Evolutionary conservation across 202 grass and related monocot genomes (phyloP).

Genomic region (Dendrocalamus latiflorus): DNA sequence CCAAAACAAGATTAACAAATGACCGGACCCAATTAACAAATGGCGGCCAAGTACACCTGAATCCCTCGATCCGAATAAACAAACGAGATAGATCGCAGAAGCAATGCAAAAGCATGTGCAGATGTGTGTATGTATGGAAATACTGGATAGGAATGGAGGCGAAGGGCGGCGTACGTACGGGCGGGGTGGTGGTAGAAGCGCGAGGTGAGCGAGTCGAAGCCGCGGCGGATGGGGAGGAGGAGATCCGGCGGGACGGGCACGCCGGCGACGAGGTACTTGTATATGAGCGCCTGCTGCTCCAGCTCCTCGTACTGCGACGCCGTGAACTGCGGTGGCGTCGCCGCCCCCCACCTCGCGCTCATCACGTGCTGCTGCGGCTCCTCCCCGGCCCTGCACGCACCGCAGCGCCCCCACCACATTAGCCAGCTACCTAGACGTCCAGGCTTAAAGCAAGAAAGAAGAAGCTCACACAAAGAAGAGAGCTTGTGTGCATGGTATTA

Average conservation of each 20-base stretch:
- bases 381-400: conserved; percentile 18
- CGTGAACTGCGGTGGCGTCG: conserved; percentile 60
- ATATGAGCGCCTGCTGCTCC: conserved; percentile 77
- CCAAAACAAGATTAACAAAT: conserved; percentile 35
- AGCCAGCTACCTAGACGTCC: background rate
- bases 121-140: background rate
- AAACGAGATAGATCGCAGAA: background rate
- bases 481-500: background rate
- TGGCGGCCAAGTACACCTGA: conserved; percentile 31
- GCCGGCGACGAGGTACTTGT: too few relatives aligned
- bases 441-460: background rate
- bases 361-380: conserved; percentile 29
- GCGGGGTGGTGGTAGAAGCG: conserved; percentile 54
- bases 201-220: conserved; percentile 56
- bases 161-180: conserved; percentile 9
- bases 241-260: too few relatives aligned
- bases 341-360: conserved; percentile 39
- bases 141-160: too few relatives aligned
- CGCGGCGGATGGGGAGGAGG: too few relatives aligned
- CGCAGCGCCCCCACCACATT: too few relatives aligned
- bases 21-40: conserved; percentile 44
- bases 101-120: background rate
- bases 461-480: background rate
- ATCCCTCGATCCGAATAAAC: conserved; percentile 53
- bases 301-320: conserved; percentile 85